These are phyloP conservation scores for Mitragyna speciosa DNA, from an alignment of 257 asterid species.

Conservation along the genomic window DNA sequence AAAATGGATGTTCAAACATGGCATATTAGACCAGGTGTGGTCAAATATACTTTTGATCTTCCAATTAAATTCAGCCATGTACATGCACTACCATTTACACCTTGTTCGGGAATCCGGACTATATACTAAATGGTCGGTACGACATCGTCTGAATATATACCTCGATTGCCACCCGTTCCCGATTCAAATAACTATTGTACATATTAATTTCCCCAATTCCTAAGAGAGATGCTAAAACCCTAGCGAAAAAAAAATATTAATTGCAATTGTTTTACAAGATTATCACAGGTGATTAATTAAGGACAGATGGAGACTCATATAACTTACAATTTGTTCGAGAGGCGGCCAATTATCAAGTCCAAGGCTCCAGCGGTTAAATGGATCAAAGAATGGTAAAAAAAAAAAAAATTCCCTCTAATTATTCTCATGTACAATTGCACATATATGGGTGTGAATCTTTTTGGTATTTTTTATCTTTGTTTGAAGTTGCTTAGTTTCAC, in stretches of 20 bases:
- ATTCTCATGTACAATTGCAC: background rate
- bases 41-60: too few relatives aligned
- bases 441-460: background rate
- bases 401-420: background rate
- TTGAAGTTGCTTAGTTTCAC: background rate
- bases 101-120: too few relatives aligned
- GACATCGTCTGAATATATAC: too few relatives aligned
- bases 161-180: too few relatives aligned
- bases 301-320: slow-evolving; percentile 64
- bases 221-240: background rate
- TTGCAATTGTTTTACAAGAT: background rate
- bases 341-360: slow-evolving; percentile 72
- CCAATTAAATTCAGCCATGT: too few relatives aligned
- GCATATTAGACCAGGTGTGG: too few relatives aligned
- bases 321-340: slow-evolving; percentile 54
- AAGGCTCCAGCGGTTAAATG: slow-evolving; percentile 70
- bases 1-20: too few relatives aligned
- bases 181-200: background rate
- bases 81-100: too few relatives aligned
- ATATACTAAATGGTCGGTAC: too few relatives aligned
- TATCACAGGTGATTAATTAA: background rate
- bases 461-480: background rate
- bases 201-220: too few relatives aligned
- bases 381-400: slow-evolving; percentile 77
- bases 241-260: too few relatives aligned